Evolutionary conservation across 768 basidiomycete species (phyloP), one percentile per base, ranked within the genome.

Genomic region (Gloeophyllum trabeum): DNA sequence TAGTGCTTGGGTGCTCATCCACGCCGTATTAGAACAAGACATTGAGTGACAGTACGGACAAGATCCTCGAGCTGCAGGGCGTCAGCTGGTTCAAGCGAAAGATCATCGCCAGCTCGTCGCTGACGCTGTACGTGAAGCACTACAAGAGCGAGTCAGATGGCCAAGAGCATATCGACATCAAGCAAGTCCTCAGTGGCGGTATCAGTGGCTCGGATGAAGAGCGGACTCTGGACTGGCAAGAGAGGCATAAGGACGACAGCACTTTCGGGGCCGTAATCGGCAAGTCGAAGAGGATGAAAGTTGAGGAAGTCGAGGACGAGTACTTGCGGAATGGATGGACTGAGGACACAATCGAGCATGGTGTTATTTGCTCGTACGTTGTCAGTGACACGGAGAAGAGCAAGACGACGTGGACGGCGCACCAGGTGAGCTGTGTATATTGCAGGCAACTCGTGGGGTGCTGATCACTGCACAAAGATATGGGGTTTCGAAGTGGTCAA

Each of bases 31-130:
- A 87, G 85, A 85, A 81, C 66, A 86, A 81, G 59, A 35, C 63
- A 1, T 67, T 85, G 41, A 81, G 77, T 30, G 81, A 79, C 49
- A 51, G 54, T 23, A 67, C 69, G 4, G 83, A 86, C 41, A 65
- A 66, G 21, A 78, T 89, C 46, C 74, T 89, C 32, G 54, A 58
- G 24, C 63, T 81, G 2, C 86, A 88, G 55, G 86, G 86, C 39
- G 68, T 89, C 24, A 56, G 77, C 24, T 89, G 85, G 85, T 45
- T 78, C 36, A 81, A 65, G 49, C 75, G 86, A 48, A 76, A 69
- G 44, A 56, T 71, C 20, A 86, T 89, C 51, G 43, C 54, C 19
- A 24, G 64, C 21, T 77, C 70, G 24, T 75, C 71, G 14, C 51
- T 88, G 36, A 81, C 76, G 19, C 70, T 87, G 28, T 42, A 42